A percentile compares a stretch with the other conserved stretches of the same genome.
Evolutionary conservation across 2,329 filamentous ascomycete species (phyloP).

Genomic region (Ploettnerulaceae sp.): DNA sequence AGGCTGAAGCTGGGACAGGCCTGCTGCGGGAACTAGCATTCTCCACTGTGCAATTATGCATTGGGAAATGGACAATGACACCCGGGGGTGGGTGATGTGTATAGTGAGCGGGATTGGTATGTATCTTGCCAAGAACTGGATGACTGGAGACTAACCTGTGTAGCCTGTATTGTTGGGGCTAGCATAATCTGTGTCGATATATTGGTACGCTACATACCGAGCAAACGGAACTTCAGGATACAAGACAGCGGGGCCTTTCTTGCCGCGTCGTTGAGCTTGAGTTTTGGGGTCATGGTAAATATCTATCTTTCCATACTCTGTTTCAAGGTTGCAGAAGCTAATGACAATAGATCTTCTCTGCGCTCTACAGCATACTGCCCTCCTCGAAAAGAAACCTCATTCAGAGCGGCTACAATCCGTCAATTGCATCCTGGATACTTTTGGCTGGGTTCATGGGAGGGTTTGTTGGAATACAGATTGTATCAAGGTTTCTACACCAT

Average conservation of each 20-base stretch:
- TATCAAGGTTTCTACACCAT: constrained; percentile 68
- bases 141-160: constrained; percentile 9
- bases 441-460: constrained; percentile 66
- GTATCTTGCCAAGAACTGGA: constrained; percentile 30
- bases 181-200: constrained; percentile 84
- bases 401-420: constrained; percentile 61
- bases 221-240: constrained; percentile 75
- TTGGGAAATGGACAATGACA: constrained; percentile 64
- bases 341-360: constrained; percentile 66
- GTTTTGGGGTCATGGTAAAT: constrained; percentile 91
- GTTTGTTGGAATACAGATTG: constrained; percentile 68
- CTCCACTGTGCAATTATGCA: constrained; percentile 11
- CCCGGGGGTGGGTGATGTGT: constrained; percentile 89
- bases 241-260: constrained; percentile 86
- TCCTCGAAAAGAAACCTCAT: constrained; percentile 75
- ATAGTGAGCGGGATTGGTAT: constrained; percentile 70
- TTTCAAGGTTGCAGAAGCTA: background rate
- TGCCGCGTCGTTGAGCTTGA: constrained; percentile 82
- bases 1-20: background rate
- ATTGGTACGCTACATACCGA: constrained; percentile 66
- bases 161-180: constrained; percentile 67
- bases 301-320: background rate
- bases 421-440: constrained; percentile 62
- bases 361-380: constrained; percentile 88
- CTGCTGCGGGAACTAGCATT: background rate